A percentile compares a stretch with the other conserved stretches of the same genome.
phyloP scores from a whole-genome alignment of 208 protist genomes.

The Tritrichomonas musculus region DNA sequence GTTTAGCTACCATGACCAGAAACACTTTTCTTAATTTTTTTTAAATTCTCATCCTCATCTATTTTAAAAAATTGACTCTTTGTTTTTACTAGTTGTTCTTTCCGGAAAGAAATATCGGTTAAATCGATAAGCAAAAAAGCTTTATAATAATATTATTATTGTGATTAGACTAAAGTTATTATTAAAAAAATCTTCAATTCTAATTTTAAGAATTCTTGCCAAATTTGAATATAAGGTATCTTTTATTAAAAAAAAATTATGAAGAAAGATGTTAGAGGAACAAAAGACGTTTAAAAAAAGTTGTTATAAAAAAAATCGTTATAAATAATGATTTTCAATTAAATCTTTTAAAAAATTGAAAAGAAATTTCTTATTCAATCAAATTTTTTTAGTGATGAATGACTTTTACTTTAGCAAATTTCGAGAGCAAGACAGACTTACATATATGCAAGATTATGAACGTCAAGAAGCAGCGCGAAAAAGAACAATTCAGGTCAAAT shows the following conservation, averaged over 20 bases:
- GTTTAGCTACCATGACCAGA: background rate
- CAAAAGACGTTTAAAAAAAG: background rate
- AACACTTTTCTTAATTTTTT: background rate
- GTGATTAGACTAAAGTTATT: background rate
- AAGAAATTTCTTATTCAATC: background rate
- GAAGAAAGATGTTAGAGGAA: background rate
- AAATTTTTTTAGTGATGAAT: too few species aligned
- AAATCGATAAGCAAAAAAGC: background rate
- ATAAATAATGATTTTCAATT: background rate
- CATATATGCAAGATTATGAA: too few species aligned
- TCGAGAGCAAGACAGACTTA: too few species aligned
- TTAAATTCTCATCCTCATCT: background rate
- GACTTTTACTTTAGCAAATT: too few species aligned
- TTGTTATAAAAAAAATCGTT: background rate
- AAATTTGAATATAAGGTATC: background rate
- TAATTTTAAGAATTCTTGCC: background rate
- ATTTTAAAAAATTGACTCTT: background rate
- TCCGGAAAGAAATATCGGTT: background rate
- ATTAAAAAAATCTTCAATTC: background rate
- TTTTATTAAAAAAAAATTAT: background rate
- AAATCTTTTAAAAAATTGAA: background rate
- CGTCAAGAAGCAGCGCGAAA: too few species aligned
- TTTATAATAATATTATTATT: background rate
- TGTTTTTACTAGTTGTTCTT: background rate
- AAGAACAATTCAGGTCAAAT: too few species aligned